Conservation (phyloP, 2,329 filamentous ascomycete species). For the Cytospora paraplurivora region DNA sequence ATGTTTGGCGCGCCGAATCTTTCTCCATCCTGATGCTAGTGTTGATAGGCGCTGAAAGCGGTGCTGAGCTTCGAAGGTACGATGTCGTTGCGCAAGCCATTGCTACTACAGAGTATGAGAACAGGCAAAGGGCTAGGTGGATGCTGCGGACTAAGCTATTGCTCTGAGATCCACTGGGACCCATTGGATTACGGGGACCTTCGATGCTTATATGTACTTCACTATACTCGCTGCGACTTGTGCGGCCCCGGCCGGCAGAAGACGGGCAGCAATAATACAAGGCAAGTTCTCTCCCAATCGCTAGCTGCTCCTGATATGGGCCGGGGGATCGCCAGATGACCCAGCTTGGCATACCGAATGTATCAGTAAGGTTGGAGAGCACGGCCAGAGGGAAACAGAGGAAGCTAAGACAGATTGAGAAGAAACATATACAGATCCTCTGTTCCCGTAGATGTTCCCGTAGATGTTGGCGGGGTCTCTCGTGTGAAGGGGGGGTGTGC, state of each 20-base stretch:
- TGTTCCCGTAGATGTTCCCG: conserved; percentile 17
- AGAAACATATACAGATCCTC: conserved; percentile 17
- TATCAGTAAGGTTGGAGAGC: conserved; percentile 6
- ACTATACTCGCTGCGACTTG: conserved; percentile 16
- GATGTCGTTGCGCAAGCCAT: conserved; percentile 31
- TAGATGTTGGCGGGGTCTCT: not conserved
- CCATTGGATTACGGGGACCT: conserved; percentile 24
- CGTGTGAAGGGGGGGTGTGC: conserved; percentile 11
- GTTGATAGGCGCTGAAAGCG: conserved; percentile 28
- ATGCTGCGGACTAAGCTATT: conserved; percentile 22
- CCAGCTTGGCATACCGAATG: conserved; percentile 8
- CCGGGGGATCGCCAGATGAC: conserved; percentile 15
- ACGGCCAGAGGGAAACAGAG: conserved; percentile 13
- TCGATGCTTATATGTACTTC: conserved; percentile 21
- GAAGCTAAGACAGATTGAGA: conserved; percentile 22
- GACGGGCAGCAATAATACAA: conserved; percentile 15
- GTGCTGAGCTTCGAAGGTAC: conserved; percentile 29
- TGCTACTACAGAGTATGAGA: conserved; percentile 18
- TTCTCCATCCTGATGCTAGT: conserved; percentile 33
- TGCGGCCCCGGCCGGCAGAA: conserved; percentile 24
- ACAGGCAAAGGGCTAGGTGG: conserved; percentile 19
- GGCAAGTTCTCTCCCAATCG: conserved; percentile 8
- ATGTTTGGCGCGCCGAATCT: conserved; percentile 46
- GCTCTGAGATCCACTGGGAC: conserved; percentile 23
- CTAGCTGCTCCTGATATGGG: conserved; percentile 12